phyloP scores from a whole-genome alignment of 805 yeast species.

The Starmerella apicola region DNA sequence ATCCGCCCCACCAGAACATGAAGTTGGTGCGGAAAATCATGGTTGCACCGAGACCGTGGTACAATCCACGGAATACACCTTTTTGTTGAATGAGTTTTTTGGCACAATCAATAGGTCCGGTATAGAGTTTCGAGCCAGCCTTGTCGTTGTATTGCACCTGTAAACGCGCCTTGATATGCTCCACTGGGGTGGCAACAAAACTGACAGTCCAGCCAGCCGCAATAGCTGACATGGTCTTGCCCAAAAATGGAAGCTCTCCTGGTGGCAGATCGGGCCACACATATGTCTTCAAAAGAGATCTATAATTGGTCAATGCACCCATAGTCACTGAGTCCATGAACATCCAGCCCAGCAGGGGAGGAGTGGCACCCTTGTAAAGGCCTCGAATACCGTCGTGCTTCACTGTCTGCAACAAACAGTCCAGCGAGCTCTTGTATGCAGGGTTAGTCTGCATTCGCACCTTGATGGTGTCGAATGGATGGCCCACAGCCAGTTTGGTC shows the following conservation, averaged over 20 bases:
- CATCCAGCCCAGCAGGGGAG: constrained; percentile 90
- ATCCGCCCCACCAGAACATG: constrained; percentile 89
- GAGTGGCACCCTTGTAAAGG: constrained; percentile 80
- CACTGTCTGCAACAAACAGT: constrained; percentile 62
- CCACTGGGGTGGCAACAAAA: constrained; percentile 92
- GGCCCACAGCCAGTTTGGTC: constrained; percentile 81
- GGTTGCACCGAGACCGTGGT: constrained; percentile 74
- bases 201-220: constrained; percentile 81
- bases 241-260: constrained; percentile 52
- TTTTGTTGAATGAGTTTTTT: constrained; percentile 31
- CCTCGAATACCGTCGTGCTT: constrained; percentile 67
- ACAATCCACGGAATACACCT: constrained; percentile 55
- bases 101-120: constrained; percentile 70
- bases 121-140: constrained; percentile 48
- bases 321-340: constrained; percentile 85
- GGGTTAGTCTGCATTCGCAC: constrained; percentile 73
- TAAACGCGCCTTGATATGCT: constrained; percentile 73
- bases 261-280: constrained; percentile 42
- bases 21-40: constrained; percentile 80
- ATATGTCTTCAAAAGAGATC: constrained; percentile 51
- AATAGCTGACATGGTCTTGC: constrained; percentile 67
- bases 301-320: constrained; percentile 71
- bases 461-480: constrained; percentile 80
- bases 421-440: constrained; percentile 67
- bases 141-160: constrained; percentile 81